Base-by-base conservation (phyloP, 1,284 basidiomycete genomes). In the Apiotrichum sp. region DNA sequence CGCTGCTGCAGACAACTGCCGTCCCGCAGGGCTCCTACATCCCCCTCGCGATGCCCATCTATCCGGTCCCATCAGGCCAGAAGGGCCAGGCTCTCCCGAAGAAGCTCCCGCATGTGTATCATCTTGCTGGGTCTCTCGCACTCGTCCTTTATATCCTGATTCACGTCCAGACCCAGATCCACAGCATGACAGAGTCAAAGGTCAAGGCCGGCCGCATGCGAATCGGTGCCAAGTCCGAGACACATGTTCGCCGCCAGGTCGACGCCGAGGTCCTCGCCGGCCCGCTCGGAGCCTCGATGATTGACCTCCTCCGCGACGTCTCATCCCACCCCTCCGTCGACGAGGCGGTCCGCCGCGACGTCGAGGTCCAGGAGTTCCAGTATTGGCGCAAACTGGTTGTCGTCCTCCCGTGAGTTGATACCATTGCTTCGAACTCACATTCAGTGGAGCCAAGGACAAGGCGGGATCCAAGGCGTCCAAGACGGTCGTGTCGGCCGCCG, bases 151-250 rank as follows among this genome's bases (percentile, higher is more conserved):
- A 65, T 68, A 50, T 78, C 66, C 56, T 77, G 62, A 46, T 76
- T 66, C 63, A 65, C 2, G 76, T 80, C 0, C 83, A 96, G 76
- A 73, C 76, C 7, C 82, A 86, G 0, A 79, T 95, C 22, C 80
- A 90, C 64, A 88, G 64, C 0, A 64, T 65, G 1, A 85, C 56
- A 34, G 82, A 81, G 47, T 72, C 62, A 1, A 78, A 95, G 68
- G 80, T 93, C 38, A 82, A 85, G 34, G 88, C 83, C 62, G 83
- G 89, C 11, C 80, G 90, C 42, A 86, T 80, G 62, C 81, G 93
- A 32, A 78, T 97, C 9, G 72, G 82, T 8, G 87, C 86, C 0
- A 80, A 84, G 8, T 77, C 82, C n/a, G 83, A 83, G 6, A 84
- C 86, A 52, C 79, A 86, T 48, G 74, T 92, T 11, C 83, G 79